phyloP scores from a whole-genome alignment of 2,329 filamentous ascomycete species.

The Monosporascus sp. region DNA sequence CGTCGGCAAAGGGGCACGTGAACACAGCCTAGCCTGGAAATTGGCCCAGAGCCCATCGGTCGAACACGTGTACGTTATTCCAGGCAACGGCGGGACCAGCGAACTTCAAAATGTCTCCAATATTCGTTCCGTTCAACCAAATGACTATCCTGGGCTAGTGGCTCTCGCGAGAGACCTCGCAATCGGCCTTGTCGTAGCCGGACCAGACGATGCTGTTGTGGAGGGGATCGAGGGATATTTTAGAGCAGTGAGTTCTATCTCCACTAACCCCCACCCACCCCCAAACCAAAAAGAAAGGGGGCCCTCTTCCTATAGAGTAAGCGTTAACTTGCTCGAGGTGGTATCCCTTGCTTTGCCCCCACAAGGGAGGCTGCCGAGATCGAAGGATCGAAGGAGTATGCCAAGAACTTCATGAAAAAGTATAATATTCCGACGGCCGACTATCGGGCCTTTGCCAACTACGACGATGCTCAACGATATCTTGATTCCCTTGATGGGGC shows the following conservation, averaged over 20 bases:
- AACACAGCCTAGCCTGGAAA: constrained; percentile 94
- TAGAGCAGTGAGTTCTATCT: too few relatives aligned
- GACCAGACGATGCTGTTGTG: constrained; percentile 79
- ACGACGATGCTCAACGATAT: constrained; percentile 67
- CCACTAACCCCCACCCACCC: too few relatives aligned
- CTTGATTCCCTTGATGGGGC: constrained; percentile 57
- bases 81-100: constrained; percentile 85
- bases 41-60: constrained; percentile 76
- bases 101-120: constrained; percentile 68
- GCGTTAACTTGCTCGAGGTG: constrained; percentile 18
- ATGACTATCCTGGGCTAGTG: constrained; percentile 75
- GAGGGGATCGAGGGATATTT: constrained; percentile 30
- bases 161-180: constrained; percentile 72
- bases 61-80: constrained; percentile 64
- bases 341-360: constrained; percentile 81
- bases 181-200: constrained; percentile 91
- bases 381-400: constrained; percentile 95
- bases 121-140: constrained; percentile 59
- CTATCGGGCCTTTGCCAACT: constrained; percentile 83
- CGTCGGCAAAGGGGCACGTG: constrained; percentile 88
- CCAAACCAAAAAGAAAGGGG: too few relatives aligned
- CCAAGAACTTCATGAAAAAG: constrained; percentile 95
- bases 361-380: constrained; percentile 78
- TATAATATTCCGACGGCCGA: constrained; percentile 85
- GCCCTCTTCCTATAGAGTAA: too few relatives aligned